Base-by-base conservation (phyloP, 805 yeast species). In the Starmera dryadoides region DNA sequence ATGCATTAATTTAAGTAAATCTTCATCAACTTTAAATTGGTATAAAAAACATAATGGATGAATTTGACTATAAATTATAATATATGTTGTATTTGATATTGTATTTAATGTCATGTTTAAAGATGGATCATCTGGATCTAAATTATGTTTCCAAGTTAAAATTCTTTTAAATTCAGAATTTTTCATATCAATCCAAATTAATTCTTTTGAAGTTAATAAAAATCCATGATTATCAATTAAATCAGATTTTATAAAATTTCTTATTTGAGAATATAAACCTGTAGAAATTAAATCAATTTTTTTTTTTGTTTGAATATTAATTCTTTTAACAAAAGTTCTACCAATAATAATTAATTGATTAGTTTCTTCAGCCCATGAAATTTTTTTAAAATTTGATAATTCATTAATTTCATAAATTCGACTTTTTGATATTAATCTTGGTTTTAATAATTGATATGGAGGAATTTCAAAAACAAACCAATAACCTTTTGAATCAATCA, bases 91-190 rank as follows among this genome's bases (percentile, higher is more conserved):
- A 42, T 35, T 48, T 11, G 47, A 49, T 3, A 55, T 31, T 9
- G 50, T 39, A 11, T 59, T 53, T 2, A 69, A 52, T 2, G 55
- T 45, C 38, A 82, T 40, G 37, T 55, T 60, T 39, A 79, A 47
- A 0, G 86, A 68, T 2, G 72, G 69, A 47, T 86, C 95, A 1
- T 55, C 45, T 7, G 71, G 66, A 33, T 71, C 69, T 18, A 83
- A 57, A 43, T 62, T 73, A 56, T 87, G 96, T 43, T 79, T 81
- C 89, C 94, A 84, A 0, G 89, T 73, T 1, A 86, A 50, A 2
- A 75, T 42, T 41, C 83, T 66, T 23, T 59, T 59, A n/a, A 75
- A 51, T 1, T 60, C 58, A 14, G 46, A 39, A 15, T 54, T 53
- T 3, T 48, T 35, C 11, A 63, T 44, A 16, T 58, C 63, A 16